phyloP scores from a whole-genome alignment of 2,329 filamentous ascomycete species.

The Scytalidium sp. region DNA sequence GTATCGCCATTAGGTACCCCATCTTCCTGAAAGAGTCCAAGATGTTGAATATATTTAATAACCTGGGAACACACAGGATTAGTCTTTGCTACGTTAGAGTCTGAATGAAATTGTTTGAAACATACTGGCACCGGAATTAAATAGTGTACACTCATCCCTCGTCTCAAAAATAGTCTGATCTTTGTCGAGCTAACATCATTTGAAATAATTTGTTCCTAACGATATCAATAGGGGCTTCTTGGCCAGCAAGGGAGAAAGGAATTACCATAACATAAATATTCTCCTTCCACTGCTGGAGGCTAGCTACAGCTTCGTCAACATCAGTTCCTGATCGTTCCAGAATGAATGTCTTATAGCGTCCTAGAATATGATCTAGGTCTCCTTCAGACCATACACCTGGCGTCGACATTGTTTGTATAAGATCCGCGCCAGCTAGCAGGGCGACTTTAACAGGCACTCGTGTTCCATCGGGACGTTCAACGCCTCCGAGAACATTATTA shows the following conservation, averaged over 20 bases:
- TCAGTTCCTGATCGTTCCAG: slow-evolving; percentile 82
- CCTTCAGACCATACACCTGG: slow-evolving; percentile 63
- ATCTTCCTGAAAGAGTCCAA: background rate
- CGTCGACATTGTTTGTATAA: slow-evolving; percentile 69
- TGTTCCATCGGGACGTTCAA: background rate
- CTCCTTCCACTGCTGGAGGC: slow-evolving; percentile 73
- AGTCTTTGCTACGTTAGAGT: background rate
- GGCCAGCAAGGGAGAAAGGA: background rate
- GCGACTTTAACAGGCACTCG: slow-evolving; percentile 44
- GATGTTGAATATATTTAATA: background rate
- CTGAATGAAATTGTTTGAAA: background rate
- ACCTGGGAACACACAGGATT: background rate
- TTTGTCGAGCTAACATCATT: slow-evolving; percentile 80
- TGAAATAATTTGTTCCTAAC: slow-evolving; percentile 73
- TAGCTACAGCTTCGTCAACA: slow-evolving; percentile 78
- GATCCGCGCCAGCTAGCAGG: slow-evolving; percentile 74
- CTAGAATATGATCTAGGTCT: slow-evolving; percentile 82
- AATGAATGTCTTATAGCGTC: slow-evolving; percentile 76
- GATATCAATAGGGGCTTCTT: background rate
- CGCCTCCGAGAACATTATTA: slow-evolving; percentile 70
- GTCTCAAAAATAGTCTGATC: slow-evolving; percentile 73
- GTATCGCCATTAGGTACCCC: background rate
- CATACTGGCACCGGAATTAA: slow-evolving; percentile 65
- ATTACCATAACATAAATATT: slow-evolving; percentile 64
- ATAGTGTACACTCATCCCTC: slow-evolving; percentile 77